Percentiles rank a stretch among this genome's conserved stretches.
phyloP scores from a whole-genome alignment of 2,329 filamentous ascomycete genomes.

The Venturia aucupariae region DNA sequence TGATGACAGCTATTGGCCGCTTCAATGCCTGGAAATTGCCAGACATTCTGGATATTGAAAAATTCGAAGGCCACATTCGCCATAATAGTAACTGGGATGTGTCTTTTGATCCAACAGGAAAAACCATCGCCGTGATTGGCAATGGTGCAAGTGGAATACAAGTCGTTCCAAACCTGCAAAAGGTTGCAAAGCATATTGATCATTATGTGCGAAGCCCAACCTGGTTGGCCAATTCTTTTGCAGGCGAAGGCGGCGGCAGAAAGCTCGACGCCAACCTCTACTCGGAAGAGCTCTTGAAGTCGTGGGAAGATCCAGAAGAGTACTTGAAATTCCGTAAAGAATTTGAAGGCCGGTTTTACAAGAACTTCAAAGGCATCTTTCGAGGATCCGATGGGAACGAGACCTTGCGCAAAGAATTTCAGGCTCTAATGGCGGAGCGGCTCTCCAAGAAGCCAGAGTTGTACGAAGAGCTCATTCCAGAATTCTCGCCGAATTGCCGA shows the following conservation, averaged over 20 bases:
- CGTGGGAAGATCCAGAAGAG: slow-evolving; percentile 50
- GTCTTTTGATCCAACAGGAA: slow-evolving; percentile 40
- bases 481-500: slow-evolving; percentile 38
- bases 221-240: slow-evolving; percentile 58
- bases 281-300: slow-evolving; percentile 42
- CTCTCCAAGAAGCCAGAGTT: slow-evolving; percentile 31
- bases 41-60: slow-evolving; percentile 47
- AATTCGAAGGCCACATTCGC: slow-evolving; percentile 47
- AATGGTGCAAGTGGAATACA: slow-evolving; percentile 55
- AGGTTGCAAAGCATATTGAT: slow-evolving; percentile 40
- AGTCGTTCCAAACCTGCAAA: slow-evolving; percentile 42
- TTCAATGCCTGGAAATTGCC: slow-evolving; percentile 59
- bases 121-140: slow-evolving; percentile 50
- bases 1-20: slow-evolving; percentile 54
- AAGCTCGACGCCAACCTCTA: slow-evolving; percentile 49
- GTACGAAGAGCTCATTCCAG: slow-evolving; percentile 32
- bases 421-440: slow-evolving; percentile 32
- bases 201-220: slow-evolving; percentile 57
- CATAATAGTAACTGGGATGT: slow-evolving; percentile 55
- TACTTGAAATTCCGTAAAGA: slow-evolving; percentile 44
- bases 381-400: slow-evolving; percentile 28
- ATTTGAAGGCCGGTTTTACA: slow-evolving; percentile 50
- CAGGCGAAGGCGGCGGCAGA: slow-evolving; percentile 44
- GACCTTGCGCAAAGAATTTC: not conserved
- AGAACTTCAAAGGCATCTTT: slow-evolving; percentile 33